phyloP scores from a whole-genome alignment of 345 rosid genomes.

The Pistacia integerrima region DNA sequence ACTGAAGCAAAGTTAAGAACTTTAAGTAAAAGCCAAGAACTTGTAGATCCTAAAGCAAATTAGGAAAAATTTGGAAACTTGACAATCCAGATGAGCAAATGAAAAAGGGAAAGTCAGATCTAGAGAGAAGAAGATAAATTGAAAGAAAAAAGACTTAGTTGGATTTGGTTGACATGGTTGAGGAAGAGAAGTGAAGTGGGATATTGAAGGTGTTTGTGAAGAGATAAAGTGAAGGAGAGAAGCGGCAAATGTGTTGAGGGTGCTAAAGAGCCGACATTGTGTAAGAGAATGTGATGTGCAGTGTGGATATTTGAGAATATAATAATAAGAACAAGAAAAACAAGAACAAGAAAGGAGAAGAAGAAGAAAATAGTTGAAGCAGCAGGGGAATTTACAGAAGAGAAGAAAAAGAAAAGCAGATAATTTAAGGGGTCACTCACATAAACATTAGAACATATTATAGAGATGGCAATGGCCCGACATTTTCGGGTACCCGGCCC shows the following conservation, averaged over 20 bases:
- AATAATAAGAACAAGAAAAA: not conserved
- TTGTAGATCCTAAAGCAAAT: not conserved
- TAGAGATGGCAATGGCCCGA: too few relatives aligned
- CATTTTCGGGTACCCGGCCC: too few relatives aligned
- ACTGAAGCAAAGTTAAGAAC: not conserved
- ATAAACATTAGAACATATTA: too few relatives aligned
- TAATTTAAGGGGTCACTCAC: conserved; percentile 24
- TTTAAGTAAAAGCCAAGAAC: conserved; percentile 15
- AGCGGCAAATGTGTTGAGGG: conserved; percentile 1
- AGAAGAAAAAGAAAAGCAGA: conserved; percentile 9
- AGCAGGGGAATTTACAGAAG: not conserved
- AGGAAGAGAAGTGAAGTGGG: conserved; percentile 6
- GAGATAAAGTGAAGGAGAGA: not conserved
- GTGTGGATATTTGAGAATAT: not conserved
- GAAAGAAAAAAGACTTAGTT: conserved; percentile 39
- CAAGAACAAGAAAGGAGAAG: conserved; percentile 1
- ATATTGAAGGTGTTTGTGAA: not conserved
- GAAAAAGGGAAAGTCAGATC: conserved; percentile 34
- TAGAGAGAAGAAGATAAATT: conserved; percentile 15
- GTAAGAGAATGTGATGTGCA: conserved; percentile 11
- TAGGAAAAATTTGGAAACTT: conserved; percentile 9
- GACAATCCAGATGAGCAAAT: conserved; percentile 1
- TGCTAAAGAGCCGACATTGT: conserved; percentile 43
- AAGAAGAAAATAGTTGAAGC: not conserved
- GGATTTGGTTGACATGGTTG: conserved; percentile 62